Percentiles rank a stretch among this genome's conserved stretches.
These are phyloP conservation scores for Suillus weaverae DNA, from an alignment of 768 basidiomycete species.

Conservation along the genomic window DNA sequence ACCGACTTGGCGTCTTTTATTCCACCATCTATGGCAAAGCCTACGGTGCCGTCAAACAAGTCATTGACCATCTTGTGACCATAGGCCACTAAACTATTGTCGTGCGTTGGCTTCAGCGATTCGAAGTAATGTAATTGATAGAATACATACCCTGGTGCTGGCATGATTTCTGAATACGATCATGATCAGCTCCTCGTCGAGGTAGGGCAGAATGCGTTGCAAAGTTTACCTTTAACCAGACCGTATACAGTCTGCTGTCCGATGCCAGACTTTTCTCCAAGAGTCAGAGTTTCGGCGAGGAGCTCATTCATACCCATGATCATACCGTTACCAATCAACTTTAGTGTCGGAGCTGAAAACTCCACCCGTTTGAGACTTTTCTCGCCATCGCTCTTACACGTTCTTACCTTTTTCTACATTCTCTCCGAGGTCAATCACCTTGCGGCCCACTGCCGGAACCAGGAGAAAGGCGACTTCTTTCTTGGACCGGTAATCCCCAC, in stretches of 20 bases:
- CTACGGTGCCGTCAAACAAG: conserved; percentile 69
- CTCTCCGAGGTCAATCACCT: conserved; percentile 78
- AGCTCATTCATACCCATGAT: conserved; percentile 76
- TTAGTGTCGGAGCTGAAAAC: conserved; percentile 60
- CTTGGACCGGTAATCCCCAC: conserved; percentile 81
- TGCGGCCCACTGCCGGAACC: conserved; percentile 76
- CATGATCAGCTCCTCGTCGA: conserved; percentile 15
- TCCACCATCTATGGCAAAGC: conserved; percentile 82
- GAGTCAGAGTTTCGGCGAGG: conserved; percentile 77
- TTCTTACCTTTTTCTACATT: conserved; percentile 76
- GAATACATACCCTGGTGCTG: conserved; percentile 51
- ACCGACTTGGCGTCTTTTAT: conserved; percentile 78
- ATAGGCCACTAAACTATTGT: conserved; percentile 51
- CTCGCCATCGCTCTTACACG: background rate
- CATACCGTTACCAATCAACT: conserved; percentile 81
- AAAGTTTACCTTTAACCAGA: conserved; percentile 55
- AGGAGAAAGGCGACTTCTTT: conserved; percentile 76
- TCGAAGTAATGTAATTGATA: background rate
- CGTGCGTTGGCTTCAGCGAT: conserved; percentile 2
- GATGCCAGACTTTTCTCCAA: conserved; percentile 83
- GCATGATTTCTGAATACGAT: conserved; percentile 55
- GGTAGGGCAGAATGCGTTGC: background rate
- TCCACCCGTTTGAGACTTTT: background rate
- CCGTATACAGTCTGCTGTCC: conserved; percentile 57
- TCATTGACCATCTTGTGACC: conserved; percentile 70